Conservation (phyloP, 2,329 filamentous ascomycete species). For the Aspergillus ochraceus region DNA sequence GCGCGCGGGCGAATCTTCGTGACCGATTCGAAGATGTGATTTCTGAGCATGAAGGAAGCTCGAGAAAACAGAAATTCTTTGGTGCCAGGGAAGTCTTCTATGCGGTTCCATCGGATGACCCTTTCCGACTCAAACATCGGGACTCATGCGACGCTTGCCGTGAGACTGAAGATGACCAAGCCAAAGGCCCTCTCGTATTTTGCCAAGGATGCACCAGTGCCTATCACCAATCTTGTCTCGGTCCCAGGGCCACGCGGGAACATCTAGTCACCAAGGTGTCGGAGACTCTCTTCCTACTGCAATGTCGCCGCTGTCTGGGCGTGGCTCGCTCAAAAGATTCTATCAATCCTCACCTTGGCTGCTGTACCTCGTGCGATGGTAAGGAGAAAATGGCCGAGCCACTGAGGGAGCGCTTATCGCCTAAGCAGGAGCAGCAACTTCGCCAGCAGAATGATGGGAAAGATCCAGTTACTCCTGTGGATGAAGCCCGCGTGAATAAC, state of each 20-base stretch:
- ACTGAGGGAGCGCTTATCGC: slow-evolving; percentile 71
- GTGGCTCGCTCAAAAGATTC: slow-evolving; percentile 66
- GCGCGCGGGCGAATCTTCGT: slow-evolving; percentile 41
- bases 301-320: slow-evolving; percentile 83
- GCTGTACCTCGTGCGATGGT: slow-evolving; percentile 69
- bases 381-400: slow-evolving; percentile 69
- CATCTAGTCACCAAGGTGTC: slow-evolving; percentile 86
- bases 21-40: slow-evolving; percentile 43
- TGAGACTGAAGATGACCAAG: slow-evolving; percentile 51
- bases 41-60: slow-evolving; percentile 51
- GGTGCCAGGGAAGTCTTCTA: slow-evolving; percentile 75
- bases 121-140: slow-evolving; percentile 71
- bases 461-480: slow-evolving; percentile 71
- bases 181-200: slow-evolving; percentile 71
- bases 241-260: slow-evolving; percentile 70
- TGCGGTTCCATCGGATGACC: slow-evolving; percentile 58
- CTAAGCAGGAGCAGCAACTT: slow-evolving; percentile 79
- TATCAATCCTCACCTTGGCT: slow-evolving; percentile 67
- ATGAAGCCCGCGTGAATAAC: slow-evolving; percentile 69
- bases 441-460: slow-evolving; percentile 74
- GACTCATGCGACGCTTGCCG: slow-evolving; percentile 71
- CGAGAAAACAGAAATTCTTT: slow-evolving; percentile 40
- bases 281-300: slow-evolving; percentile 75
- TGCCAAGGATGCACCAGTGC: slow-evolving; percentile 88
- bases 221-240: slow-evolving; percentile 82